phyloP scores from a whole-genome alignment of 345 rosid genomes.

The Eucalyptus erythrocorys region DNA sequence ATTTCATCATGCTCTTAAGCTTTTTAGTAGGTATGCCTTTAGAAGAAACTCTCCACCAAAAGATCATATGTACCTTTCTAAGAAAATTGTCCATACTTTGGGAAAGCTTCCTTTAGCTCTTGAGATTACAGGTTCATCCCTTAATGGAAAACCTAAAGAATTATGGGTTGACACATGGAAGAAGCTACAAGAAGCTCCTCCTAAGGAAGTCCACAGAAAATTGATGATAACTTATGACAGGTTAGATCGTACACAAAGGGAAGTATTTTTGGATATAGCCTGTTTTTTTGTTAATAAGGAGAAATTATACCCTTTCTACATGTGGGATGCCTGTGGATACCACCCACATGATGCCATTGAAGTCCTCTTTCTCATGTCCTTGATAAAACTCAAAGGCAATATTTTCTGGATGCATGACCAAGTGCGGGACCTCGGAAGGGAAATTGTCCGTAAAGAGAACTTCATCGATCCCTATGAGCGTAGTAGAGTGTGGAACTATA shows the following conservation, averaged over 20 bases:
- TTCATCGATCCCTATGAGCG: fast-evolving
- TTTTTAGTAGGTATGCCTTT: no score
- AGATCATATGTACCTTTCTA: fast-evolving
- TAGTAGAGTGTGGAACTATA: fast-evolving
- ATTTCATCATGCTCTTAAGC: no score
- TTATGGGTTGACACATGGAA: no score
- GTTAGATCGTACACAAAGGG: fast-evolving
- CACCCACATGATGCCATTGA: fast-evolving
- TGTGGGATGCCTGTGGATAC: no score
- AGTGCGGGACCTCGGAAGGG: no score
- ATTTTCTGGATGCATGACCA: no score
- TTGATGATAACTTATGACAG: no score
- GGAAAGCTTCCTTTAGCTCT: no score
- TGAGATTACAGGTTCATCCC: no score
- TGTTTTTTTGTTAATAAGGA: fast-evolving
- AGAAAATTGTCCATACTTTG: fast-evolving
- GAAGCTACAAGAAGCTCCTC: no score
- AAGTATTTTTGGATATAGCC: no score
- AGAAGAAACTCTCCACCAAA: fast-evolving
- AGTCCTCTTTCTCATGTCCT: no score
- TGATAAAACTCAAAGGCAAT: fast-evolving
- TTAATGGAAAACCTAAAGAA: fast-evolving
- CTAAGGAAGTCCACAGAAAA: fast-evolving
- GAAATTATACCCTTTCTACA: fast-evolving
- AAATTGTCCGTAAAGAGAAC: fast-evolving